Conservation (phyloP, 2,329 filamentous ascomycete species). For the Aspergillus unguis region DNA sequence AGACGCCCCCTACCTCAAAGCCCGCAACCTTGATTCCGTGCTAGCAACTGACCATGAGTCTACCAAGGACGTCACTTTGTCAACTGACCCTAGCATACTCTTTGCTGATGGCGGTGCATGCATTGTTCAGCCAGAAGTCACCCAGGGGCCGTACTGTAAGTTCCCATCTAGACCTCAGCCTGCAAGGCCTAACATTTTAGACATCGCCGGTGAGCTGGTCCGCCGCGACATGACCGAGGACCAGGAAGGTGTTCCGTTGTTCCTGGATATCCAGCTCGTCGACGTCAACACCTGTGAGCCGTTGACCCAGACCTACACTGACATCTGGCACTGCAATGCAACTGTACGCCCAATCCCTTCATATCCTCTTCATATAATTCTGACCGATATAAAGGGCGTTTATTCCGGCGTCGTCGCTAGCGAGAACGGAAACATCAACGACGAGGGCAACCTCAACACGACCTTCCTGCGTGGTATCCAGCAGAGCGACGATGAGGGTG, state of each 20-base stretch:
- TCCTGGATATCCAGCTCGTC: conserved; percentile 41
- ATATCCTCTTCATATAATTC: too few species aligned
- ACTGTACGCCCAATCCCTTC: too few species aligned
- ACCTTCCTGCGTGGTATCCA: conserved; percentile 50
- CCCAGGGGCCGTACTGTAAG: conserved; percentile 45
- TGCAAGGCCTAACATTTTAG: neutral
- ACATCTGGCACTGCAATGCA: conserved; percentile 44
- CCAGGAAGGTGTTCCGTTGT: conserved; percentile 37
- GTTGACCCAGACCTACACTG: conserved; percentile 33
- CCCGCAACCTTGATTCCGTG: conserved; percentile 35
- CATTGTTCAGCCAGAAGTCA: conserved; percentile 50
- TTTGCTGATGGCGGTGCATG: conserved; percentile 38
- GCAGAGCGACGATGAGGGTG: conserved; percentile 40
- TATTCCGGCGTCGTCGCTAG: conserved; percentile 38
- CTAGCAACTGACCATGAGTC: conserved; percentile 40
- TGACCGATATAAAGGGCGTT: too few species aligned
- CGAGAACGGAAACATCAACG: conserved; percentile 38
- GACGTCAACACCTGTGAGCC: conserved; percentile 44
- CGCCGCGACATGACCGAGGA: conserved; percentile 30
- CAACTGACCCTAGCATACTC: conserved; percentile 20
- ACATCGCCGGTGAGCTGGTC: conserved; percentile 40
- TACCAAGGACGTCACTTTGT: conserved; percentile 20
- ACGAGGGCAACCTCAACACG: conserved; percentile 39
- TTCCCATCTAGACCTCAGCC: neutral
- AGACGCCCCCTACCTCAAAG: conserved; percentile 18